Conservation (phyloP, 345 rosid species). For the Brassica rapa region DNA sequence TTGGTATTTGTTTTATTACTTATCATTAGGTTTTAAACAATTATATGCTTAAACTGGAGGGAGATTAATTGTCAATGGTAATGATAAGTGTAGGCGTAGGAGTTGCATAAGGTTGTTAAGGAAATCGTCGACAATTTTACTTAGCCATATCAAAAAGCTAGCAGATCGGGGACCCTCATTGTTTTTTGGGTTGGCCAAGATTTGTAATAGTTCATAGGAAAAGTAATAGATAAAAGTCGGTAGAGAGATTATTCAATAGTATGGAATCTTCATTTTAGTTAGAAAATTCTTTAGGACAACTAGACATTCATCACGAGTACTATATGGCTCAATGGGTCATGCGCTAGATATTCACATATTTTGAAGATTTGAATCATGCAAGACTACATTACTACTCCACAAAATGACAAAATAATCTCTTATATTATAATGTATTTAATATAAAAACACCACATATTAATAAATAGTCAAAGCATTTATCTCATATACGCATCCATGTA, state of each 20-base stretch:
- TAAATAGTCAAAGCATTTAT: background rate
- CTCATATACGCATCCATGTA: background rate
- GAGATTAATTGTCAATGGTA: constrained; percentile 32
- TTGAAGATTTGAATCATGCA: background rate
- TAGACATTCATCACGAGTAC: constrained; percentile 20
- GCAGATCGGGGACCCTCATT: constrained; percentile 33
- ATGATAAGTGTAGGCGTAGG: constrained; percentile 37
- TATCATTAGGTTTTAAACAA: background rate
- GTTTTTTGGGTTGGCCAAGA: constrained; percentile 31
- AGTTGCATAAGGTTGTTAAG: constrained; percentile 41
- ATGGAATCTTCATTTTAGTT: constrained; percentile 28
- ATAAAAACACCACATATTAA: background rate
- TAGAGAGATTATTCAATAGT: constrained; percentile 10
- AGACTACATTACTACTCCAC: background rate
- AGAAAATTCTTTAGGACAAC: constrained; percentile 7
- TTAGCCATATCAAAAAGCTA: constrained; percentile 49
- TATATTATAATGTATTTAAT: background rate
- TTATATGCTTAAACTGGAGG: constrained; percentile 4
- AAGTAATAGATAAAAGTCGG: constrained; percentile 1
- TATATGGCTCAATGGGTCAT: background rate
- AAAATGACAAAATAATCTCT: background rate
- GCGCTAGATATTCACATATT: background rate
- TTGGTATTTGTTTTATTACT: background rate
- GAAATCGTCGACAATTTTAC: constrained; percentile 43
- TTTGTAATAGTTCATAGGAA: background rate